Base-by-base conservation (phyloP, 2,329 filamentous ascomycete genomes). In the Arthrobotrys megalospora region DNA sequence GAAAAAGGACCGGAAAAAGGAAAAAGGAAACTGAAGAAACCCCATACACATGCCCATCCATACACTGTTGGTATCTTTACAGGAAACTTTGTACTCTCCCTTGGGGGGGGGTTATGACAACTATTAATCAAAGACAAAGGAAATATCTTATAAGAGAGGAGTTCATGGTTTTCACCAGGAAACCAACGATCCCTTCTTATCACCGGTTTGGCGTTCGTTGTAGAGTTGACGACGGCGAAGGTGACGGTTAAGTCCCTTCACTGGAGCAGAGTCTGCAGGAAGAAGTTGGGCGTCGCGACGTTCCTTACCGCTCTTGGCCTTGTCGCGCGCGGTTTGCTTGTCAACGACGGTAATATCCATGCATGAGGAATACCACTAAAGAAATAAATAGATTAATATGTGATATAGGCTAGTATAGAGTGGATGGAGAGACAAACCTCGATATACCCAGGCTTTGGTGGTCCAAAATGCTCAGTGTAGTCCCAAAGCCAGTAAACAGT, bases 401-500 rank as follows among this genome's bases (percentile, higher is more conserved):
- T n/a, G n/a, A n/a, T n/a, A n/a, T n/a, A n/a, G n/a, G n/a, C n/a
- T n/a, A n/a, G n/a, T n/a, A n/a, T n/a, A n/a, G n/a, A n/a, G 5
- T 14, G 24, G 6, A 21, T 43, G 53, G 16, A 55, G 34, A 45
- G 62, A 67, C 76, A 68, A 65, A 62, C 60, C 76, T 45, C 83
- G 11, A 68, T 24, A 43, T 50, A 78, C 14, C 60, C 66, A 3
- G 73, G 73, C 66, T 78, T 79, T 55, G 76, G 47, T 52, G 70
- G 67, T 6, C 68, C 80, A 41, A 81, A 81, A 41, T 82, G 80
- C 55, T 76, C 45, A 7, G 76, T 76, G 58, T 79, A 99, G 84
- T 97, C 92, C 96, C 96, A 98, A 53, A 97, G 91, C 95, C 95
- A 98, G 87, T 97, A 97, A 64, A 97, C 85, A 2, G 93, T 95